A percentile compares a stretch with the other conserved stretches of the same genome.
These are phyloP conservation scores for Calendula officinalis DNA, from an alignment of 129 eudicot genomes.

Conservation along the genomic window DNA sequence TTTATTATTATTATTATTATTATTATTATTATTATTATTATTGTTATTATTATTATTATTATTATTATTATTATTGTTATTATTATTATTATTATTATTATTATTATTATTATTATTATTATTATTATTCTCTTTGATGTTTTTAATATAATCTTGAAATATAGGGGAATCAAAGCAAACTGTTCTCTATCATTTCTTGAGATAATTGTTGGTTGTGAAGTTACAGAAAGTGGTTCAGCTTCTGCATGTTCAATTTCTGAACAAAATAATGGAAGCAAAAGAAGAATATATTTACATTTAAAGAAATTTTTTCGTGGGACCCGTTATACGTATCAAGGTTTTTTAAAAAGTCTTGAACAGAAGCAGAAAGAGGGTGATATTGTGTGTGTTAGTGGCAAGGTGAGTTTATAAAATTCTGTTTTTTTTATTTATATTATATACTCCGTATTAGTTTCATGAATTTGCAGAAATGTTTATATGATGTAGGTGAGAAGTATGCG, in stretches of 20 bases:
- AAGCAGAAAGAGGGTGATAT: constrained; percentile 80
- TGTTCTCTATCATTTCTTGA: constrained; percentile 71
- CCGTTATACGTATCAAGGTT: constrained; percentile 67
- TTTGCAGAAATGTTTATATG: constrained; percentile 17
- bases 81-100: background rate
- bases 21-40: background rate
- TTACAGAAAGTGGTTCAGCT: constrained; percentile 45
- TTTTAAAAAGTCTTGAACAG: constrained; percentile 57
- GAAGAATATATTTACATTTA: constrained; percentile 69
- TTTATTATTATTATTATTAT: background rate
- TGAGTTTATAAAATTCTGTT: constrained; percentile 38
- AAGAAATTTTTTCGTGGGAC: constrained; percentile 87
- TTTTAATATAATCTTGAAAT: constrained; percentile 24
- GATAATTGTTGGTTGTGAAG: constrained; percentile 81
- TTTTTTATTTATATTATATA: background rate
- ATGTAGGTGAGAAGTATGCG: constrained; percentile 69
- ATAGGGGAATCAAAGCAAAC: constrained; percentile 83
- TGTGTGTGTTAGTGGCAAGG: constrained; percentile 98
- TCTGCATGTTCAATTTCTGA: constrained; percentile 41
- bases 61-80: background rate
- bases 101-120: background rate
- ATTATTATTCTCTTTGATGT: constrained; percentile 9
- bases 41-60: background rate
- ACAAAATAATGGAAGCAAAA: constrained; percentile 41
- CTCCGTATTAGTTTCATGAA: constrained; percentile 3